These are phyloP conservation scores for Hemileccinum impolitum DNA, from an alignment of 768 basidiomycete species.

Conservation along the genomic window DNA sequence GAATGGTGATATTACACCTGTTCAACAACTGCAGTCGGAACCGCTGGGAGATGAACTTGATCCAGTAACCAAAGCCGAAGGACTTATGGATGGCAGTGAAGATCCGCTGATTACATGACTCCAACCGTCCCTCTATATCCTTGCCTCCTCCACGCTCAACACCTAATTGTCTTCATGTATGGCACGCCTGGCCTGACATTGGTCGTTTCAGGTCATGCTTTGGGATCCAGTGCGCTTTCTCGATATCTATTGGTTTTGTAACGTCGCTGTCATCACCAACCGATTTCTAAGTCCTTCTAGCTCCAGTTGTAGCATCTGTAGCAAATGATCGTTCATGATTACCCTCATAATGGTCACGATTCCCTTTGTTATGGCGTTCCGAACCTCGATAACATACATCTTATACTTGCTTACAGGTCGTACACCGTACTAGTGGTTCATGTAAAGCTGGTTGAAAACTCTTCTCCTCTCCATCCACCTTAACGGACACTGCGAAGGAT, in stretches of 20 bases:
- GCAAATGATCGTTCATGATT: conserved; percentile 34
- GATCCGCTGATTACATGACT: conserved; percentile 45
- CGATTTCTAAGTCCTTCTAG: conserved; percentile 19
- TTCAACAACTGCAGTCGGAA: conserved; percentile 46
- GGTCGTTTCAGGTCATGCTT: conserved; percentile 13
- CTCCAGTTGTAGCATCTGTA: conserved; percentile 31
- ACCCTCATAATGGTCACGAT: conserved; percentile 33
- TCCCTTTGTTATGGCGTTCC: conserved; percentile 24
- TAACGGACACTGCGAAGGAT: conserved; percentile 44
- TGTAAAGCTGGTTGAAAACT: conserved; percentile 21
- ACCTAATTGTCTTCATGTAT: conserved; percentile 8
- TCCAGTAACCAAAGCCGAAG: conserved; percentile 55
- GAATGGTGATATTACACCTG: conserved; percentile 47
- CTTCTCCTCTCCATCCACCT: not conserved
- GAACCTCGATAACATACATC: conserved; percentile 35
- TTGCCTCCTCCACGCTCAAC: not conserved
- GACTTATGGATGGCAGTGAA: conserved; percentile 64
- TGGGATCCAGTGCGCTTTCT: conserved; percentile 23
- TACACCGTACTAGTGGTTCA: conserved; percentile 31
- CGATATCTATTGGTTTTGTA: conserved; percentile 34
- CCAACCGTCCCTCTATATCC: not conserved
- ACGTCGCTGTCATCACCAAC: conserved; percentile 27
- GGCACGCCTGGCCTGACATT: conserved; percentile 8
- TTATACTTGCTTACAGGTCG: conserved; percentile 35
- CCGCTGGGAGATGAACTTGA: conserved; percentile 55